A percentile compares a stretch with the other conserved stretches of the same genome.
phyloP scores from a whole-genome alignment of 2,329 filamentous ascomycete genomes.

The Diaporthe citri region DNA sequence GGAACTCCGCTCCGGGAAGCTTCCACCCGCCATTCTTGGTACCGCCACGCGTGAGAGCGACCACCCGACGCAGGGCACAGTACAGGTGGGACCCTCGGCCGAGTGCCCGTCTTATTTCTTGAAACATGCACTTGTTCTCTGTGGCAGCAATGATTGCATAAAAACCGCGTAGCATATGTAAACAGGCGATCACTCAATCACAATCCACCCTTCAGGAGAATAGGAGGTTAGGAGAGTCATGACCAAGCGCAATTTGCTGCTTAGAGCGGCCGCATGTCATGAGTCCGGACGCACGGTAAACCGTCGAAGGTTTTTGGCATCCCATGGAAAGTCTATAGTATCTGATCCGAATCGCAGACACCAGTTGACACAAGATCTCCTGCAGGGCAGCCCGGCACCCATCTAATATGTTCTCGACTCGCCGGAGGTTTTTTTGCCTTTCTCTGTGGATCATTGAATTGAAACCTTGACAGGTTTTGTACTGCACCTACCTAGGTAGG shows the following conservation, averaged over 20 bases:
- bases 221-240: too few species aligned
- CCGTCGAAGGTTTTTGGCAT: not conserved
- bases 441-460: not conserved
- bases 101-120: not conserved
- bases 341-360: not conserved
- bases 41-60: not conserved
- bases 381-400: not conserved
- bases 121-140: not conserved
- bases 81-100: not conserved
- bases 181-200: not conserved
- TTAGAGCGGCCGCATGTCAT: not conserved
- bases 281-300: not conserved
- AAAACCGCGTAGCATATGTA: too few species aligned
- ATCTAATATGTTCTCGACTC: not conserved
- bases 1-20: not conserved
- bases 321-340: not conserved
- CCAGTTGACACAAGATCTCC: conserved; percentile 17
- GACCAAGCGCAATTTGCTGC: not conserved
- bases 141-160: too few species aligned
- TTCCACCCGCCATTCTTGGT: not conserved
- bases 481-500: not conserved
- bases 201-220: not conserved
- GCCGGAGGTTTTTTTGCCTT: not conserved
- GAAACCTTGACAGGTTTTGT: conserved; percentile 9
- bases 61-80: not conserved